Conservation (phyloP, 2,329 filamentous ascomycete species). For the Aspergillus sp. region DNA sequence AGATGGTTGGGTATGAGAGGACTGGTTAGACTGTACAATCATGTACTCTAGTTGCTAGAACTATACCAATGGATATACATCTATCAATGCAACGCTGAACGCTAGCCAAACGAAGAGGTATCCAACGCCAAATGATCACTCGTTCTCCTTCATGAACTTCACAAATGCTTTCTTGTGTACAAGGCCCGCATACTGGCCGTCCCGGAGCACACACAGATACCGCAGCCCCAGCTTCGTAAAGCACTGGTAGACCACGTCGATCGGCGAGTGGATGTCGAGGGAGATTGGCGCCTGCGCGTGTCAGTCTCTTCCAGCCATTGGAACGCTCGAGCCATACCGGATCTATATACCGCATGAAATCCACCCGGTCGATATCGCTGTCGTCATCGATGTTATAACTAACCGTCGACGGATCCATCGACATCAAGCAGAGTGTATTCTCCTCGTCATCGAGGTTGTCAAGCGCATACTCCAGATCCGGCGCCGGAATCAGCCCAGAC, state of each 20-base stretch:
- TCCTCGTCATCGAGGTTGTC: constrained; percentile 73
- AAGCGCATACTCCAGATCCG: constrained; percentile 85
- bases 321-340: constrained; percentile 46
- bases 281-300: constrained; percentile 62
- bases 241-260: constrained; percentile 93
- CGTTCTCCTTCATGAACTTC: constrained; percentile 79
- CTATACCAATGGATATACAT: not conserved
- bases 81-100: not conserved
- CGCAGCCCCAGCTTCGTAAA: constrained; percentile 89
- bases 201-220: constrained; percentile 79
- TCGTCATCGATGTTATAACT: constrained; percentile 54
- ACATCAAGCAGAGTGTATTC: constrained; percentile 69
- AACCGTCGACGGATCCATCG: constrained; percentile 46
- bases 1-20: constrained; percentile 39
- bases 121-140: constrained; percentile 26
- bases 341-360: constrained; percentile 88
- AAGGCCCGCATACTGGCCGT: constrained; percentile 81
- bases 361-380: constrained; percentile 54
- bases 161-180: constrained; percentile 98
- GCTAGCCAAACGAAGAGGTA: constrained; percentile 3
- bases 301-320: constrained; percentile 4
- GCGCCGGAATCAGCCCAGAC: constrained; percentile 84
- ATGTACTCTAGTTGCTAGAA: not conserved
- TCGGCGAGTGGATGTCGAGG: constrained; percentile 77
- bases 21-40: not conserved